Percentiles rank a stretch among this genome's conserved stretches.
Conservation (phyloP, 2,329 filamentous ascomycete genomes). For the Exophiala calicioides region DNA sequence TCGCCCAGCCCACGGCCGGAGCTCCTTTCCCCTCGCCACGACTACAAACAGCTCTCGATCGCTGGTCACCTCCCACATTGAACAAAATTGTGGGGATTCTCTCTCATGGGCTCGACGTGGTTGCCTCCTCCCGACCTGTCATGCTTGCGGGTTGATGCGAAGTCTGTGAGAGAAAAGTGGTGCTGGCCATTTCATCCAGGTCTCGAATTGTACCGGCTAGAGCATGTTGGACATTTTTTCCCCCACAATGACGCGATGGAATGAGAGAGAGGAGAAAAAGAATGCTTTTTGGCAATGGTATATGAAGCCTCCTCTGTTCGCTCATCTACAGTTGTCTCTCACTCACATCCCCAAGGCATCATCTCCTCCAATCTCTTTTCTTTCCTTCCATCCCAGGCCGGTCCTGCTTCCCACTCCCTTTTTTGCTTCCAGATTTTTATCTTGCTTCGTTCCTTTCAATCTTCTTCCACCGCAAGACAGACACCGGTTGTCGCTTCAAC, state of each 20-base stretch:
- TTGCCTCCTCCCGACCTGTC: neutral
- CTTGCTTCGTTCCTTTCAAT: constrained; percentile 3
- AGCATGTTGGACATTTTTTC: neutral
- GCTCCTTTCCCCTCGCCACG: neutral
- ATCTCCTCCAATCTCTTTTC: constrained; percentile 3
- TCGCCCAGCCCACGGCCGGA: neutral
- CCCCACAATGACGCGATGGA: neutral
- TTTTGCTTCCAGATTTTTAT: constrained; percentile 10
- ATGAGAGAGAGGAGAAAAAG: too few species aligned
- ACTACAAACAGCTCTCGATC: neutral
- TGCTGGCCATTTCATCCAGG: constrained; percentile 10
- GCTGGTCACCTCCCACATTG: neutral
- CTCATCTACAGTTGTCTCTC: neutral
- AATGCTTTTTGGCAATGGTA: neutral
- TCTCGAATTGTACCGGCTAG: constrained; percentile 9
- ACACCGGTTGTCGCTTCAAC: constrained; percentile 22
- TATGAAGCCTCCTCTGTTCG: constrained; percentile 12
- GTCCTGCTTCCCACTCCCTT: constrained; percentile 16
- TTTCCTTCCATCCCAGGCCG: constrained; percentile 15
- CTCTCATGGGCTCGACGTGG: neutral
- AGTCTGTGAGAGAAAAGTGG: constrained; percentile 23
- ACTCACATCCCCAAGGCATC: neutral
- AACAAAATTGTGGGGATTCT: neutral
- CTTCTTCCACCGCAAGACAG: constrained; percentile 1
- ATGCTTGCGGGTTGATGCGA: constrained; percentile 7